Percentiles rank a stretch among this genome's conserved stretches.
Evolutionary conservation across 345 rosid species (phyloP).

Genomic region (Eucalyptus pauciflora): DNA sequence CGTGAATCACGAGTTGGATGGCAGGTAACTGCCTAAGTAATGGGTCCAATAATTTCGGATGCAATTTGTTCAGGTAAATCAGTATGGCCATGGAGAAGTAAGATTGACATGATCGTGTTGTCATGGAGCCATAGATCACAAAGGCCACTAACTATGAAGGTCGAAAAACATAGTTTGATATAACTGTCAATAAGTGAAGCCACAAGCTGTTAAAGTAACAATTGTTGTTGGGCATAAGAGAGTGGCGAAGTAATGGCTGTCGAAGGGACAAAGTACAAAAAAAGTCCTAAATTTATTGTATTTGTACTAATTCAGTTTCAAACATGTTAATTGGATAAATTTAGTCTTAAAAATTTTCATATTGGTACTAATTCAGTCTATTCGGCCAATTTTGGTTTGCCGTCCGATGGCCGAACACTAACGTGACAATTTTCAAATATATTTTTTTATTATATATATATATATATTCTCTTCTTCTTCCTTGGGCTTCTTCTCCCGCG

Average conservation of each 20-base stretch:
- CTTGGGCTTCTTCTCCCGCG: too few species aligned
- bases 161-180: not conserved
- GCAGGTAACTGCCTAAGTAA: not conserved
- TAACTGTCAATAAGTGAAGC: not conserved
- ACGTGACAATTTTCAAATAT: fast-evolving
- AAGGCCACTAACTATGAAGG: not conserved
- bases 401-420: fast-evolving
- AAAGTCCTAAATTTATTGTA: fast-evolving
- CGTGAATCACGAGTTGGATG: not conserved
- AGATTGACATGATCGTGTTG: not conserved
- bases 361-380: too few species aligned
- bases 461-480: too few species aligned
- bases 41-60: not conserved
- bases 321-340: too few species aligned
- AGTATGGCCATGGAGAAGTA: not conserved
- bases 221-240: not conserved
- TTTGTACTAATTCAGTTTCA: too few species aligned
- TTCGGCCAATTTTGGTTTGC: too few species aligned
- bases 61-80: not conserved
- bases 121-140: not conserved
- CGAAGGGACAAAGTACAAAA: not conserved
- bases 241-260: not conserved
- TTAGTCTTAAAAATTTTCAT: too few species aligned
- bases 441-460: too few species aligned
- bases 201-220: not conserved